Base-by-base conservation (phyloP, 2,329 filamentous ascomycete genomes). In the Lasiodiplodia sp. region DNA sequence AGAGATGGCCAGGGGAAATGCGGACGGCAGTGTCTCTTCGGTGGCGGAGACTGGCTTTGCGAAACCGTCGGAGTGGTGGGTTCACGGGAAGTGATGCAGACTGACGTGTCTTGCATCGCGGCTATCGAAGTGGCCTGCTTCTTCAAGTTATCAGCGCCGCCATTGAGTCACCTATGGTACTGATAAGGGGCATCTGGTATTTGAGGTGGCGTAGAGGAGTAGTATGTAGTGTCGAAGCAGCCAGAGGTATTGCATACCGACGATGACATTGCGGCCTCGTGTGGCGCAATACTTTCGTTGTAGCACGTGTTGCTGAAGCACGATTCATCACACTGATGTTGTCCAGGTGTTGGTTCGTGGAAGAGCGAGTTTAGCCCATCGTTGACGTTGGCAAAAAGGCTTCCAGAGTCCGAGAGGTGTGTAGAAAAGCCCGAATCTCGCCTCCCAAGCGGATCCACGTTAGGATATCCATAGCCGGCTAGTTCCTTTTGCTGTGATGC, bases 161-260 rank as follows among this genome's bases (percentile, higher is more conserved):
- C 63, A 47, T 66, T 47, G 56, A 66, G 63, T 66, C 63, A 66
- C 49, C 63, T 55, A 47, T 25, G 51, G 12, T 34, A 37, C 37
- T n/a, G 63, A 66, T 66, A 56, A 55, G 51, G 63, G 10, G 52
- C 44, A 21, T 40, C 63, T 7, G 63, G 63, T n/a, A 52, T 56
- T 14, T 51, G 63, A 56, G 63, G 63, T 14, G 34, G 51, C 44
- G 34, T 21, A 3, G 51, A 23, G 14, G 49, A 66, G 25, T 34
- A 56, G 7, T 23, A 56, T n/a, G 49, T 44, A n/a, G 63, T 56
- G 16, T 66, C 16, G 63, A 25, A 66, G n/a, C 51, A 37, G n/a
- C 37, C 23, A 38, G 49, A 47, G 34, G 56, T 37, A 51, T 66
- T 47, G 63, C 52, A 18, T 31, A 66, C 49, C 37, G 38, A 25